Evolutionary conservation across 768 basidiomycete genomes (phyloP), one percentile per base, ranked within the genome.

Genomic region (Leucosporidium creatinivorum): DNA sequence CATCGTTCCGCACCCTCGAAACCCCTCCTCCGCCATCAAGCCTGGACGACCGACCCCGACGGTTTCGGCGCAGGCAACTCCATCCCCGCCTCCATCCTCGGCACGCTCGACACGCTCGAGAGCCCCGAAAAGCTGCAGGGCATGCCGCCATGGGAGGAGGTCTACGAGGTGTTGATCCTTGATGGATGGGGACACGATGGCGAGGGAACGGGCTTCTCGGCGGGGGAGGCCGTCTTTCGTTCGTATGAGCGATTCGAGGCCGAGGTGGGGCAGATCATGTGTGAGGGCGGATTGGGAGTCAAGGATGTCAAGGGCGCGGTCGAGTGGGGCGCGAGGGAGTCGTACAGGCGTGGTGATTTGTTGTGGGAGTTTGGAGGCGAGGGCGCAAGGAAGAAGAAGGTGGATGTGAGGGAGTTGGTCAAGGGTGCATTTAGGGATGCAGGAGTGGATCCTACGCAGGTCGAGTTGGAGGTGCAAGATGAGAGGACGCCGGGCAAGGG

Each of bases 231-330:
- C 56, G 49, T 72, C 58, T 30, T 52, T 23, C 48, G 70, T 17
- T 61, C 64, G 18, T 59, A 66, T 36, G 52, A 62, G n/a, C 60
- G 64, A 54, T 72, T 72, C n/a, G 67, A 66, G 25, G 67, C 67
- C 19, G 67, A 66, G 12, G 31, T 72, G 28, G 54, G 65, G 7
- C 62, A 60, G 26, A 65, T 50, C 3, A 63, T 65, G 9, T 39
- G 56, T n/a, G 63, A 36, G 39, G 49, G n/a, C 6, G 49, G 61
- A n/a, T 19, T 50, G 48, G 62, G 54, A 28, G 54, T n/a, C 31
- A 55, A 58, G 23, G 55, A 49, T n/a, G 65, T 33, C 31, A 26
- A 49, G 44, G 44, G 18, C n/a, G 51, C 50, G 31, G 15, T 54
- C 26, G n/a, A 36, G 15, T 31, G 59, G 48, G n/a, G 69, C 33